Evolutionary conservation across 139 green algal genomes (phyloP).

Genomic region (Micromonas commoda): DNA sequence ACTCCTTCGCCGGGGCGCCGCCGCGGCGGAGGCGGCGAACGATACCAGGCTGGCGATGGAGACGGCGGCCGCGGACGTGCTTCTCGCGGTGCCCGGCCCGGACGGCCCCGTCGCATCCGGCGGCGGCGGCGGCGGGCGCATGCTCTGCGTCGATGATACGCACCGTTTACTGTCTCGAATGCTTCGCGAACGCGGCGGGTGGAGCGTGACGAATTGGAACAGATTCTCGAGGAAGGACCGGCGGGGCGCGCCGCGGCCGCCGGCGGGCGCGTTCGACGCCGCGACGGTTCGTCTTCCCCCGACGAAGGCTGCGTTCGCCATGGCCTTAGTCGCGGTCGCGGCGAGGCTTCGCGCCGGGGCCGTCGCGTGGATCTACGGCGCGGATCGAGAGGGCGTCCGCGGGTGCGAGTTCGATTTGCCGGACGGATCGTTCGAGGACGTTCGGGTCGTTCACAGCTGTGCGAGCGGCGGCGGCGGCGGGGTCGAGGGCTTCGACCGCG

Average conservation of each 20-base stretch:
- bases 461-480: too few relatives aligned
- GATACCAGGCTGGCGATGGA: background rate
- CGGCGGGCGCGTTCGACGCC: background rate
- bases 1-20: background rate
- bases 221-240: background rate
- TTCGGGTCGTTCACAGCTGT: background rate
- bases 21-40: background rate
- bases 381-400: background rate
- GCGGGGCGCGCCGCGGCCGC: background rate
- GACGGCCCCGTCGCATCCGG: background rate
- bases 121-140: background rate
- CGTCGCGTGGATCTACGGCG: background rate
- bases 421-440: background rate
- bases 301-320: slow-evolving; percentile 8
- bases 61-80: background rate
- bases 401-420: background rate
- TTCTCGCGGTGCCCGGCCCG: background rate
- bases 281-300: background rate
- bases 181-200: background rate
- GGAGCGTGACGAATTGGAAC: background rate
- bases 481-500: too few relatives aligned
- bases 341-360: background rate
- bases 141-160: background rate
- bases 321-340: background rate
- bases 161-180: background rate